A percentile compares a stretch with the other conserved stretches of the same genome.
These are phyloP conservation scores for Pholiota adiposa DNA, from an alignment of 1,284 basidiomycete species.

Conservation along the genomic window DNA sequence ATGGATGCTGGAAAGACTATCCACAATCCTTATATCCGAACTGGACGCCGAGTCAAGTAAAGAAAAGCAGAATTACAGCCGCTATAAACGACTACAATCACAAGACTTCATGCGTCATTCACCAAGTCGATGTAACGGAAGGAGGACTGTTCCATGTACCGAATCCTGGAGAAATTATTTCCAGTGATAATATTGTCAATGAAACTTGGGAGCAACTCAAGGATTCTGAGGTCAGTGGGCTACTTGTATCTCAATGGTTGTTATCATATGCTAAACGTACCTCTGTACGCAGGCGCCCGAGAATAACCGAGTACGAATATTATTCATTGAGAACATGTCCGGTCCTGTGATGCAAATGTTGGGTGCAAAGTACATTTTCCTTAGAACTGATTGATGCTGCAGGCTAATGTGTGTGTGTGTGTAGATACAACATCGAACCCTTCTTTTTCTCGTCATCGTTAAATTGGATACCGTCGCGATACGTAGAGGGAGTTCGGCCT, in stretches of 20 bases:
- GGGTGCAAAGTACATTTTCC: constrained; percentile 41
- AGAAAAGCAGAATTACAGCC: constrained; percentile 27
- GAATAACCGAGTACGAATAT: constrained; percentile 40
- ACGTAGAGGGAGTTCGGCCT: constrained; percentile 39
- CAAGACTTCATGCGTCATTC: constrained; percentile 19
- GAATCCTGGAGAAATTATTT: constrained; percentile 7
- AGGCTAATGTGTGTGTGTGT: neutral
- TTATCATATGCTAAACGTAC: constrained; percentile 1
- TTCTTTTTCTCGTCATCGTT: constrained; percentile 55
- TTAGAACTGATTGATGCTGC: neutral
- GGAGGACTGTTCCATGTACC: constrained; percentile 27
- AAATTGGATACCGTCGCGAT: constrained; percentile 52
- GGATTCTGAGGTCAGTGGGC: neutral
- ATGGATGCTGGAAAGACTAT: constrained; percentile 30
- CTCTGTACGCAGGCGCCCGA: constrained; percentile 21
- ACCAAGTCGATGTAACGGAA: constrained; percentile 29
- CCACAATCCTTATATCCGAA: constrained; percentile 34
- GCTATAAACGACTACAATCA: constrained; percentile 22
- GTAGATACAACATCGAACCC: constrained; percentile 44
- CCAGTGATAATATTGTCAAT: constrained; percentile 11
- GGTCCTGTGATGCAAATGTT: constrained; percentile 52
- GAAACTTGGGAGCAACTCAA: constrained; percentile 18
- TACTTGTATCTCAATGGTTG: neutral
- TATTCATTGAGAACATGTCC: constrained; percentile 48
- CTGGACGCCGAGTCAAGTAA: constrained; percentile 31